Base-by-base conservation (phyloP, 2,329 filamentous ascomycete species). In the Alternaria angustiovoidea region DNA sequence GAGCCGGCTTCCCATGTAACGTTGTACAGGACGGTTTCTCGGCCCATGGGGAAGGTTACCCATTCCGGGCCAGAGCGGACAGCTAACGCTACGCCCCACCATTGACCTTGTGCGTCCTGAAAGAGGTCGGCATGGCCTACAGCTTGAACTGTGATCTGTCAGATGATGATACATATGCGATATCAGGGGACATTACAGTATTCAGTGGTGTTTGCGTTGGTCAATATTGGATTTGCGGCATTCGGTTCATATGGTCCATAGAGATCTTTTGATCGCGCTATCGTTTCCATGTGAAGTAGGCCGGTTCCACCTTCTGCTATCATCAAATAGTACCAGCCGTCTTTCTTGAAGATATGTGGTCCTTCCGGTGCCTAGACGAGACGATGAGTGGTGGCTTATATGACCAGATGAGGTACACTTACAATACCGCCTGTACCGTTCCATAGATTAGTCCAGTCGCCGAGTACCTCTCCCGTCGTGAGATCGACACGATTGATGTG, bases 211-310 rank as follows among this genome's bases (percentile, higher is more conserved):
- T 75, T 75, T n/a, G 67, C 66, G 32, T 78, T 78, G 0, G 78
- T 78, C 30, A 81, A 61, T 28, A 81, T 66, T 0, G 81, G 81
- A 47, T 82, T 82, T 2, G 51, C 49, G 1, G 73, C 63, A 57
- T 75, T 75, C 1, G 71, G 43, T 18, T 76, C 73, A 57, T 78
- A 82, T 4, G 79, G 79, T 0, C 80, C 79, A 30, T 68, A 66
- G 12, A 79, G 61, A 32, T 72, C 63, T 22, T 65, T 70, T 1
- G 77, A 78, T 7, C 79, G 69, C 7, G 77, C 78, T 7, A 81
- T 78, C 0, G 74, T 78, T 34, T 71, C 77, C 66, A 70, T 71
- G 51, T 80, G 79, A 7, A 63, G 69, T 3, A 77, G 59, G 9
- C 72, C 75, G 2, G 78, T 80, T 4, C 79, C 79, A 14, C 70